A percentile compares a stretch with the other conserved stretches of the same genome.
These are phyloP conservation scores for Colletotrichum lupini DNA, from an alignment of 2,329 filamentous ascomycete species.

Conservation along the genomic window DNA sequence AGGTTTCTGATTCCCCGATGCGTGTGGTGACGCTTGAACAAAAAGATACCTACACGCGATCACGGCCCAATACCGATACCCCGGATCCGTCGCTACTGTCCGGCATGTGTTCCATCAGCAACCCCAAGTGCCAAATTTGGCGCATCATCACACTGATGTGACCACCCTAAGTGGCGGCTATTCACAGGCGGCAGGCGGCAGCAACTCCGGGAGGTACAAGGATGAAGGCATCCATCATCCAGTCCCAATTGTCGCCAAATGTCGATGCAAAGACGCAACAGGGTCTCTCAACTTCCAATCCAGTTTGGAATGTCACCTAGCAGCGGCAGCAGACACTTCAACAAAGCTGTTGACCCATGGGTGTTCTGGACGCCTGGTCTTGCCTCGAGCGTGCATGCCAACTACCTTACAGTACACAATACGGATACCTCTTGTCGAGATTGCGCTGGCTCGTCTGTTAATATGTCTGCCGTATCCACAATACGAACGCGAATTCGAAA, in stretches of 20 bases:
- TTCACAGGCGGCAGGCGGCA: background rate
- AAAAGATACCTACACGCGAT: background rate
- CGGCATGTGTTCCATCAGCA: background rate
- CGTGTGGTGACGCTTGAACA: background rate
- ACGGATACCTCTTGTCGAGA: background rate
- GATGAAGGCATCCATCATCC: background rate
- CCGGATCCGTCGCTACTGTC: background rate
- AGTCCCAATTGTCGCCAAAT: background rate
- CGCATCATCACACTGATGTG: background rate
- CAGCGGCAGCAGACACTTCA: background rate
- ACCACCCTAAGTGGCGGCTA: background rate
- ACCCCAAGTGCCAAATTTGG: background rate
- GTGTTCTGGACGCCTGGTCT: background rate
- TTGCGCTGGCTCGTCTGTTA: background rate
- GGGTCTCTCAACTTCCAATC: background rate
- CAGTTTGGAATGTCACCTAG: background rate
- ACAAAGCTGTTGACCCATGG: background rate
- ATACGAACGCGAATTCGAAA: conserved; percentile 29
- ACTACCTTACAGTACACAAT: background rate
- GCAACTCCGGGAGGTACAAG: background rate
- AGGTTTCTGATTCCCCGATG: background rate
- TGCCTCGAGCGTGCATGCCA: background rate
- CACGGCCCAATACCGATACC: background rate
- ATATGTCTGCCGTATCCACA: background rate
- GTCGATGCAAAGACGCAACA: background rate